These are phyloP conservation scores for Fraxinus platypoda DNA, from an alignment of 305 asterid species.

Conservation along the genomic window DNA sequence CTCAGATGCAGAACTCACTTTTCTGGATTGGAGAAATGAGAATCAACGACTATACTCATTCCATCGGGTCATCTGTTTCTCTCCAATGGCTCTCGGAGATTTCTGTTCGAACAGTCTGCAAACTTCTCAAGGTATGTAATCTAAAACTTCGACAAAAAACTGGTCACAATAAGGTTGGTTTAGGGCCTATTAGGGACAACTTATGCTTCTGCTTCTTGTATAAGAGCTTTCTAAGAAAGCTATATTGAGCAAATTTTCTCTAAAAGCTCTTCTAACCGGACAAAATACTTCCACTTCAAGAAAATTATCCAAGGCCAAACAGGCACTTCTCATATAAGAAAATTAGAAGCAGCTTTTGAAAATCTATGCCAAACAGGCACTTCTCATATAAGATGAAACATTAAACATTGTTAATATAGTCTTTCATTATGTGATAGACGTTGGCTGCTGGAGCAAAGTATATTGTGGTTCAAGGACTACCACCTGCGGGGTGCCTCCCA, in stretches of 20 bases:
- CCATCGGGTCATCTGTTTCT: constrained; percentile 21
- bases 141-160: background rate
- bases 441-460: constrained; percentile 38
- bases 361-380: no score
- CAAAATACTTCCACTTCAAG: no score
- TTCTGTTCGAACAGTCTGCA: constrained; percentile 22
- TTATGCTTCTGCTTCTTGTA: background rate
- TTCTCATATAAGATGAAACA: background rate
- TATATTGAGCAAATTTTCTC: no score
- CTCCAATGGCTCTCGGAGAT: constrained; percentile 26
- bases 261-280: no score
- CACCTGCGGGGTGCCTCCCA: constrained; percentile 53
- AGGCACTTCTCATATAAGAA: no score
- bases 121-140: constrained; percentile 38
- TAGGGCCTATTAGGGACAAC: no score
- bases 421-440: constrained; percentile 18
- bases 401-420: background rate
- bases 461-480: constrained; percentile 45
- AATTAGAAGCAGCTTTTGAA: no score
- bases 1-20: constrained; percentile 36
- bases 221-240: no score
- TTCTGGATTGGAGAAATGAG: constrained; percentile 55
- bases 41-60: constrained; percentile 31
- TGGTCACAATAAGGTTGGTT: no score
- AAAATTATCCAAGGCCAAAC: no score